A percentile compares a stretch with the other conserved stretches of the same genome.
These are phyloP conservation scores for Curvularia sp. DNA, from an alignment of 2,329 filamentous ascomycete genomes.

Conservation along the genomic window DNA sequence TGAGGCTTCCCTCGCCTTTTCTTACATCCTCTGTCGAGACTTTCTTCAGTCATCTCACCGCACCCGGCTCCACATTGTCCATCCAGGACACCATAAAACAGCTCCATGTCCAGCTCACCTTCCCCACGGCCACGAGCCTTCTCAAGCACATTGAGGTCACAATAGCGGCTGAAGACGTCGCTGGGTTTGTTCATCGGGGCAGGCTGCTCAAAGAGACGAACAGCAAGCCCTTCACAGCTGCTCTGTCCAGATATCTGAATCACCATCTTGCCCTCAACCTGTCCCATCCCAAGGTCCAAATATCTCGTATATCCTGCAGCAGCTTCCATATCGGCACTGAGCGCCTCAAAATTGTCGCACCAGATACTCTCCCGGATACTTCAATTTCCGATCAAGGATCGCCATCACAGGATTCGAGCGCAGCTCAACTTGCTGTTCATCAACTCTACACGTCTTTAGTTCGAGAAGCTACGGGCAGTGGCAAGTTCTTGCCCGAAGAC, in stretches of 20 bases:
- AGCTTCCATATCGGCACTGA: slow-evolving; percentile 52
- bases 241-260: slow-evolving; percentile 50
- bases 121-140: slow-evolving; percentile 37
- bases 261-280: slow-evolving; percentile 54
- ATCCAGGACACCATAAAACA: slow-evolving; percentile 44
- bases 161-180: slow-evolving; percentile 52
- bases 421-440: slow-evolving; percentile 43
- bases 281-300: slow-evolving; percentile 49
- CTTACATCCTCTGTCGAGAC: slow-evolving; percentile 56
- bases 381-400: slow-evolving; percentile 36
- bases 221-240: slow-evolving; percentile 50
- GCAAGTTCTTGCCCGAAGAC: slow-evolving; percentile 40
- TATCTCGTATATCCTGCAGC: slow-evolving; percentile 53
- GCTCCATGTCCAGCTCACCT: slow-evolving; percentile 48
- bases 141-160: slow-evolving; percentile 56
- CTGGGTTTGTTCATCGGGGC: slow-evolving; percentile 44
- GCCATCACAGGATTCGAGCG: slow-evolving; percentile 35
- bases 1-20: slow-evolving; percentile 56
- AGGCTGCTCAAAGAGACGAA: slow-evolving; percentile 23
- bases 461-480: slow-evolving; percentile 44
- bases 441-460: slow-evolving; percentile 44
- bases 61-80: slow-evolving; percentile 37
- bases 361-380: slow-evolving; percentile 34
- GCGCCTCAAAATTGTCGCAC: slow-evolving; percentile 50
- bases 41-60: slow-evolving; percentile 68